Evolutionary conservation across 2,329 filamentous ascomycete genomes (phyloP), one percentile per base, ranked within the genome.

Genomic region (Diaporthe sp.): DNA sequence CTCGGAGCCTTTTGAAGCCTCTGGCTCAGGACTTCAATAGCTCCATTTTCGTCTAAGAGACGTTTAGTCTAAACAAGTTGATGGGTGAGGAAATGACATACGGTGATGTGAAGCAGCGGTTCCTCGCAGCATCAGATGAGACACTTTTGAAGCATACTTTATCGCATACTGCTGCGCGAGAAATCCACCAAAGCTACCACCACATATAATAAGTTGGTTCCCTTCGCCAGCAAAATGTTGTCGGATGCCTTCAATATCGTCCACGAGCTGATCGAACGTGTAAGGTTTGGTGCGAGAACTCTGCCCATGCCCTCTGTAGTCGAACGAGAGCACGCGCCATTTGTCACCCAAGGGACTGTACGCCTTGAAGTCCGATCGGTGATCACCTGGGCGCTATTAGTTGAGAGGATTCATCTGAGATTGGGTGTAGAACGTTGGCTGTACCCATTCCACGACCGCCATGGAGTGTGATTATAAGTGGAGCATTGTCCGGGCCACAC

Each of bases 161-260:
- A 85, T 84, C 17, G 84, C 83, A 75, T 85, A 86, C 6, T 84
- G 82, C 75, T 83, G 82, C 0, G 84, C 84, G 6, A 86, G 76
- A 51, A 83, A 86, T 0, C 84, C 84, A 13, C 84, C 84, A 60
- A 86, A 86, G 73, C 83, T 85, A 2, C 84, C 84, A 12, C 84
- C 84, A 19, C 82, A 83, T 31, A 86, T 80, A 44, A 85, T 80
- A 17, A 80, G 80, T 19, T 80, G 77, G 28, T 76, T 58, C 0
- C 79, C 72, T 7, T 73, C 71, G 1, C 78, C 80, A 2, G 78
- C 77, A 77, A 84, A 84, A 37, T 81, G 80, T 51, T 46, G 57
- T 12, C 83, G 79, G 7, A 85, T 70, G 0, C 77, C 80, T 31
- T 85, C 83, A 37, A 85, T 80, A 65, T 85, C 83, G 28, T 84